Percentiles rank a stretch among this genome's conserved stretches.
Conservation (phyloP, 164 flowering plant genomes). For the Saururus chinensis region DNA sequence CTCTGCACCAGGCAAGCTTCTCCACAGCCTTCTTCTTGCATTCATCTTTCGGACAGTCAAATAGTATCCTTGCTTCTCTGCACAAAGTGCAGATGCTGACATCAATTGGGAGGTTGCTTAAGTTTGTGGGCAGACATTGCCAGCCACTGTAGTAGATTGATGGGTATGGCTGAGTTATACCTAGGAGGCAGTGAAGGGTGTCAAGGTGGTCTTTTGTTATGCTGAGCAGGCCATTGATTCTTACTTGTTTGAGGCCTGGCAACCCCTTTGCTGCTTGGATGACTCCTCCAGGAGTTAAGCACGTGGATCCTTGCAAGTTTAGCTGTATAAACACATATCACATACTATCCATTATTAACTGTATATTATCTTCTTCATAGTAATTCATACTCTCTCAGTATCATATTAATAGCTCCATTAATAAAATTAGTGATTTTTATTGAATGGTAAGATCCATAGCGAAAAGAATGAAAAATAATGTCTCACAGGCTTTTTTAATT, state of each 20-base stretch:
- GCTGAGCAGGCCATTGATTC: conserved; percentile 41
- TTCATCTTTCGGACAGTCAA: conserved; percentile 47
- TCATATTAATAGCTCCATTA: too few species aligned
- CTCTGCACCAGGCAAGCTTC: conserved; percentile 30
- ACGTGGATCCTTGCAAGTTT: conserved; percentile 49
- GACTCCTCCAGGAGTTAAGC: conserved; percentile 56
- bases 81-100: conserved; percentile 65
- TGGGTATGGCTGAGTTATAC: conserved; percentile 1
- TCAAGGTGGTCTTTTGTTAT: conserved; percentile 35
- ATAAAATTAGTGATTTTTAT: too few species aligned
- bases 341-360: background rate
- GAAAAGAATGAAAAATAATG: too few species aligned
- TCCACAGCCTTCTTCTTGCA: conserved; percentile 25
- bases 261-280: conserved; percentile 36
- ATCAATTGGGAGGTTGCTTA: conserved; percentile 24
- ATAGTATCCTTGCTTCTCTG: conserved; percentile 37
- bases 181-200: conserved; percentile 24
- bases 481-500: too few species aligned
- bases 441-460: too few species aligned
- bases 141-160: background rate
- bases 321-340: conserved; percentile 29
- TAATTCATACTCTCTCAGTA: too few species aligned
- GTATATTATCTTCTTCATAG: too few species aligned
- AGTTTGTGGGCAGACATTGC: background rate
- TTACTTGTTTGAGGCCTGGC: conserved; percentile 27